phyloP scores from a whole-genome alignment of 2,329 filamentous ascomycete species.

The Dactylellina cionopaga region DNA sequence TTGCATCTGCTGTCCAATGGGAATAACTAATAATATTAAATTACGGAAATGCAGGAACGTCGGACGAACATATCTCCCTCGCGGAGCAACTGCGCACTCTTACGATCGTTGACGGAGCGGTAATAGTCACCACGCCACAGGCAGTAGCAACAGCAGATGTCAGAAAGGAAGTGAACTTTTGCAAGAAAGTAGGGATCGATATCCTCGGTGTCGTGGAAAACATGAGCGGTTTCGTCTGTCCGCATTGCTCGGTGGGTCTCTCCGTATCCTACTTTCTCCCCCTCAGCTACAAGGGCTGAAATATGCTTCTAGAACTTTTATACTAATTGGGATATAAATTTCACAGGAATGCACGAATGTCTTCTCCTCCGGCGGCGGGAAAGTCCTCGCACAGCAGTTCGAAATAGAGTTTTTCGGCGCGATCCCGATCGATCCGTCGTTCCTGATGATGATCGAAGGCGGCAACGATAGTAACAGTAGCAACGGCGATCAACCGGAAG shows the following conservation, averaged over 20 bases:
- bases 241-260: conserved; percentile 67
- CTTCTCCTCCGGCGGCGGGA: conserved; percentile 89
- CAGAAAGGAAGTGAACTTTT: conserved; percentile 93
- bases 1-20: not conserved
- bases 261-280: not conserved
- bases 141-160: conserved; percentile 94
- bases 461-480: conserved; percentile 62
- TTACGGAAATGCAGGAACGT: conserved; percentile 66
- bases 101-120: conserved; percentile 79
- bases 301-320: too few species aligned
- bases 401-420: conserved; percentile 82
- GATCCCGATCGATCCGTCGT: conserved; percentile 92
- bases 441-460: conserved; percentile 86
- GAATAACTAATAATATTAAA: not conserved
- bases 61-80: conserved; percentile 95
- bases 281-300: too few species aligned
- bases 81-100: conserved; percentile 81
- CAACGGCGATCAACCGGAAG: too few species aligned
- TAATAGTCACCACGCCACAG: conserved; percentile 95
- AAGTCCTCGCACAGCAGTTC: conserved; percentile 88
- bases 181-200: conserved; percentile 79
- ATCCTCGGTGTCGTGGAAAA: conserved; percentile 94
- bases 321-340: conserved; percentile 65
- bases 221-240: conserved; percentile 92
- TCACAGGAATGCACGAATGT: conserved; percentile 86